Evolutionary conservation across 75 land plant species (phyloP).

Genomic region (Picea sitchensis): DNA sequence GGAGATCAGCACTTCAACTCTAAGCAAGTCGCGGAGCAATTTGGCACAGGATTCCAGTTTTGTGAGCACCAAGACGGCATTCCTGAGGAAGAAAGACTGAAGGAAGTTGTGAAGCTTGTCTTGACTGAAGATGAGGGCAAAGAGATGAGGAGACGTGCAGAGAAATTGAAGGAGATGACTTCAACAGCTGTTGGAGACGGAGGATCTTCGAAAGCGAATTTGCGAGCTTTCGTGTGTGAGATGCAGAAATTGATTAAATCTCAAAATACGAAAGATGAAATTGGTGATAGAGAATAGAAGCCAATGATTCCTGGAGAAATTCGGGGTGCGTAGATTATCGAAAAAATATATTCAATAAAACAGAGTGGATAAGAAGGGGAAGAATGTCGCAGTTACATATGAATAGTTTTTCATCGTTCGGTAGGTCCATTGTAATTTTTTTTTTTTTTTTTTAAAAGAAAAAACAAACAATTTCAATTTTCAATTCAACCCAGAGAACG

Average conservation of each 20-base stretch:
- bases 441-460: no score
- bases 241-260: background rate
- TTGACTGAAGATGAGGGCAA: background rate
- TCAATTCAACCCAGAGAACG: no score
- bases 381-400: no score
- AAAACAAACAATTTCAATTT: no score
- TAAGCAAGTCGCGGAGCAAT: background rate
- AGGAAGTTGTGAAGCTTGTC: background rate
- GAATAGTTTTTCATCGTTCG: no score
- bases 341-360: no score
- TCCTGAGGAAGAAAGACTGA: background rate
- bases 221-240: background rate
- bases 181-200: background rate
- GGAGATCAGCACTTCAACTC: constrained; percentile 1
- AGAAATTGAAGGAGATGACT: background rate
- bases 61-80: background rate
- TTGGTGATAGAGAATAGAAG: no score
- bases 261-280: no score
- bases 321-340: no score
- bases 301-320: no score
- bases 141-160: background rate
- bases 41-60: background rate
- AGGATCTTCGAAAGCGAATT: background rate
- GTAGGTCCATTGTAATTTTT: no score
- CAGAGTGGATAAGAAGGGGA: no score